Base-by-base conservation (phyloP, 2,329 filamentous ascomycete species). In the Fusarium graminum region DNA sequence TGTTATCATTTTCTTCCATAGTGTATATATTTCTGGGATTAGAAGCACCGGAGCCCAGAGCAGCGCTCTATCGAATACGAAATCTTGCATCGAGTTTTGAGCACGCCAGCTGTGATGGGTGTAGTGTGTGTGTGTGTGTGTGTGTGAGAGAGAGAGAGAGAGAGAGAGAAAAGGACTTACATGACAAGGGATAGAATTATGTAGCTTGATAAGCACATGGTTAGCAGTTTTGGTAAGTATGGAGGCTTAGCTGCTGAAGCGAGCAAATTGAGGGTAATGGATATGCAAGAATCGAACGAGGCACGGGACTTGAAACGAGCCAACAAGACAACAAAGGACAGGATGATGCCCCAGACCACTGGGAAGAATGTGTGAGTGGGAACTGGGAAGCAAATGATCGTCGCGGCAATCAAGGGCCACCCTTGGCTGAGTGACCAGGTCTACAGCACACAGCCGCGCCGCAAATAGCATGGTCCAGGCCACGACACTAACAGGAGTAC, bases 221-320 rank as follows among this genome's bases (percentile, higher is more conserved):
- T 36, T 36, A 14, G 32, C 34, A 36, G 16, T 14, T 14, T 34
- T 6, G 13, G 30, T 16, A 34, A 14, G 28, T 34, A 45, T 52
- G 29, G 11, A 19, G n/a, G 30, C 40, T 46, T 52, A 25, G 39
- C 29, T 45, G 10, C 16, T 16, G 14, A 22, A 16, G 12, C 28
- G 38, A 63, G 64, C 52, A 67, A 60, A 68, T 49, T 68, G 61
- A 67, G 46, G 45, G 42, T 36, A 50, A 38, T 32, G 43, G 60
- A 36, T 57, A 73, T 73, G 71, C 69, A 73, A 71, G 50, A 72
- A 73, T 73, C 71, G 71, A 72, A 73, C 69, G 67, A 73, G 65
- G 46, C 52, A 54, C 46, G 47, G 59, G 50, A 68, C 63, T 67
- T 73, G 70, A 73, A 73, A 73, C 71, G 63, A 61, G 46, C 67